A percentile compares a stretch with the other conserved stretches of the same genome.
Evolutionary conservation across 805 yeast species (phyloP).

Genomic region (Starmerella lactis-condensi): DNA sequence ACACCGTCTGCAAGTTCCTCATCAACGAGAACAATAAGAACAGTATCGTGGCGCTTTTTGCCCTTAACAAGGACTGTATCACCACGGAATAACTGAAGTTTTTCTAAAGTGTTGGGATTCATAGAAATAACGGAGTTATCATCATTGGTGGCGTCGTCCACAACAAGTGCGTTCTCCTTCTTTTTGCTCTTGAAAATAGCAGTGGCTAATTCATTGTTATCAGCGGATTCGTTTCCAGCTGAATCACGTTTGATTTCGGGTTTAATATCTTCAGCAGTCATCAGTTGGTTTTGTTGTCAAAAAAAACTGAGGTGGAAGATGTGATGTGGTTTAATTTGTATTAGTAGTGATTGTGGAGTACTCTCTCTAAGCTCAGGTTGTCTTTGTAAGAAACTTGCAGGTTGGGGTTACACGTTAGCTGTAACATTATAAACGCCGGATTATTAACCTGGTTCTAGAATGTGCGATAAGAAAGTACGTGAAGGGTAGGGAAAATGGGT

Average conservation of each 20-base stretch:
- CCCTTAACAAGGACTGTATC: conserved; percentile 96
- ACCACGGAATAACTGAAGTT: conserved; percentile 86
- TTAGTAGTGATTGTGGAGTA: not conserved
- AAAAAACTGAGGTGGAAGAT: not conserved
- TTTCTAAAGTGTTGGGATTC: conserved; percentile 89
- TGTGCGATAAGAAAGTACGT: too few relatives aligned
- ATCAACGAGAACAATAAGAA: conserved; percentile 82
- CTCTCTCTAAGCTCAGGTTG: too few relatives aligned
- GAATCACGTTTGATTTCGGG: conserved; percentile 28
- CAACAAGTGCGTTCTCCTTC: conserved; percentile 87
- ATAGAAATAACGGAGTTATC: conserved; percentile 89
- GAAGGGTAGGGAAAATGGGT: too few relatives aligned
- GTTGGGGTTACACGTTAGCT: too few relatives aligned
- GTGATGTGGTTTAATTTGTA: not conserved
- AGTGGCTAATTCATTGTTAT: conserved; percentile 57
- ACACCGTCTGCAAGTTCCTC: conserved; percentile 94
- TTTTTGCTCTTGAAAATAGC: conserved; percentile 94
- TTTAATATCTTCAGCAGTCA: conserved; percentile 19
- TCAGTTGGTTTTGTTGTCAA: conserved; percentile 1
- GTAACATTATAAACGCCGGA: too few relatives aligned
- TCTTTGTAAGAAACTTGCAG: too few relatives aligned
- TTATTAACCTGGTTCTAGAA: too few relatives aligned
- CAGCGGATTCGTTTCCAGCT: conserved; percentile 21
- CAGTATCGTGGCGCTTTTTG: conserved; percentile 94
- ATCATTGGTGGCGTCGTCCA: conserved; percentile 92